phyloP scores from a whole-genome alignment of 805 yeast species.

The Pichia thaimueangensis region DNA sequence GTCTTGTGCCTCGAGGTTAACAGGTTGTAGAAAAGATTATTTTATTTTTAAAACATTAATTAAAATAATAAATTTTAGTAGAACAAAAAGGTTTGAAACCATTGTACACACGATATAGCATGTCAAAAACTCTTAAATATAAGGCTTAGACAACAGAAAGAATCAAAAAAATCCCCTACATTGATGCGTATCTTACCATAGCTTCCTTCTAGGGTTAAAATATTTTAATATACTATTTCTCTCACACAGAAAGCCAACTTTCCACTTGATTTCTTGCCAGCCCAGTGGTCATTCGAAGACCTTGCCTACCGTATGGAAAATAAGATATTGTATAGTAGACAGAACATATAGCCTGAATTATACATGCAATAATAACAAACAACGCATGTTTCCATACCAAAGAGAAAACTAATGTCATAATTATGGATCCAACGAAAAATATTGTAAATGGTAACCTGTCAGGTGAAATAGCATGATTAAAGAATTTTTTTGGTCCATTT shows the following conservation, averaged over 20 bases:
- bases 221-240: too few relatives aligned
- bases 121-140: too few relatives aligned
- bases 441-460: conserved; percentile 68
- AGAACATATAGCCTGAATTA: conserved; percentile 71
- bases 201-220: too few relatives aligned
- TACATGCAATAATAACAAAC: conserved; percentile 62
- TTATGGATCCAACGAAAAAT: conserved; percentile 66
- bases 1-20: too few relatives aligned
- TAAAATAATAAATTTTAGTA: too few relatives aligned
- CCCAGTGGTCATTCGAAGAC: conserved; percentile 49
- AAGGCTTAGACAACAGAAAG: too few relatives aligned
- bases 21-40: too few relatives aligned
- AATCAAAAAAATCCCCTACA: too few relatives aligned
- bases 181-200: too few relatives aligned
- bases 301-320: conserved; percentile 86
- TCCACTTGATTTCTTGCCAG: conserved; percentile 34
- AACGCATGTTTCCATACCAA: conserved; percentile 57
- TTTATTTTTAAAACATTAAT: too few relatives aligned
- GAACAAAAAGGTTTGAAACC: too few relatives aligned
- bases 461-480: conserved; percentile 58
- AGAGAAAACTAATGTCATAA: conserved; percentile 65
- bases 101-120: too few relatives aligned
- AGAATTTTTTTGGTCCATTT: conserved; percentile 79
- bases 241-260: conserved; percentile 21
- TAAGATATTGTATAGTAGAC: conserved; percentile 79